Evolutionary conservation across 1,284 basidiomycete genomes (phyloP), one percentile per base, ranked within the genome.

Genomic region (Cutaneotrichosporon sp.): DNA sequence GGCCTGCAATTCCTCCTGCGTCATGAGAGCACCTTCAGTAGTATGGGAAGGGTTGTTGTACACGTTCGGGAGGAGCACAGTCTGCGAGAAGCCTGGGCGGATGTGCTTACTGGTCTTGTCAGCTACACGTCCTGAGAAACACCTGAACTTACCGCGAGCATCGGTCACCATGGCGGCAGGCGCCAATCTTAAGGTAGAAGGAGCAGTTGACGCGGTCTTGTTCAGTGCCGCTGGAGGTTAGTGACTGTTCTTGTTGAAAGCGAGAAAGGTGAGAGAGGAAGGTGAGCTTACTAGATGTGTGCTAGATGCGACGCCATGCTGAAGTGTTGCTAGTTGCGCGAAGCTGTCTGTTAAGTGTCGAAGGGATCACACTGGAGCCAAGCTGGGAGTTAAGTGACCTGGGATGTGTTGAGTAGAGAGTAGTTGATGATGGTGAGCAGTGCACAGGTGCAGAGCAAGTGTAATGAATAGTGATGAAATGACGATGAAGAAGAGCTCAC

Each of bases 61-160:
- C 46, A 98, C 92, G 68, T 99, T 99, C n/a, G 92, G 90, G 17
- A 98, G 82, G 20, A 98, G 81, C 37, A 99, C 92, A 3, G 96
- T 98, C 68, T 97, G 93, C 2, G 92, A 97, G 76, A 94, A 97
- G 3, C 90, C 87, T 2, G 96, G 96, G 66, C 88, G 86, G 74
- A 97, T 97, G 77, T 99, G 96, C 75, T 98, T 97, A 66, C 96
- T 69, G 51, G n/a, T n/a, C 5, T 90, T 31, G 55, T 61, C 27
- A 56, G 51, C 34, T 31, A 9, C 25, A 17, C 8, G 10, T 16
- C 16, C 7, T 19, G 4, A 3, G 10, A 10, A n/a, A n/a, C 14
- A 11, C 14, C n/a, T 9, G 17, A 20, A 62, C 67, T 61, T 41
- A 69, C 66, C 68, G 61, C 12, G 74, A 75, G 57, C 74, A 73